Base-by-base conservation (phyloP, 2,329 filamentous ascomycete species). In the Xylaria sp. region DNA sequence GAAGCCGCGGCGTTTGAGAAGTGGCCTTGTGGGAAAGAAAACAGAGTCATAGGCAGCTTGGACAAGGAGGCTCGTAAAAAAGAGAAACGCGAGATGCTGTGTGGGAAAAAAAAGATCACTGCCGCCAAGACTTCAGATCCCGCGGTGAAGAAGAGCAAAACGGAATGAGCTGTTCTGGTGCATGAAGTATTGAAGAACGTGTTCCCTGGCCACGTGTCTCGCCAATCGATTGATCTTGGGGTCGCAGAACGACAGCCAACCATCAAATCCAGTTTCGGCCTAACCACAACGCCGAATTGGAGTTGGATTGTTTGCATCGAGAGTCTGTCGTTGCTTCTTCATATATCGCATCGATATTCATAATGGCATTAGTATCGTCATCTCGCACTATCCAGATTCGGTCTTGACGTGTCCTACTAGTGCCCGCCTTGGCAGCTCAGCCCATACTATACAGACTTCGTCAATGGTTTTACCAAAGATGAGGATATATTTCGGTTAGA, bases 1-100 rank as follows among this genome's bases (percentile, higher is more conserved):
- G 96, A 99, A 81, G 87, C 86, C 39, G 86, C 86, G 37, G 90
- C 90, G 60, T 82, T 87, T 72, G 84, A 86, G 62, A 88, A 86
- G 71, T 94, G 90, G 88, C 89, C 90, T 0, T 87, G 88, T 62
- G 85, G 84, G 31, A 82, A 84, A 48, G 86, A 88, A 75, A 83
- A 77, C 63, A 84, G 81, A 71, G 83, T 87, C 18, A 86, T 88
- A 67, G 87, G 86, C 39, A 85, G 81, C 62, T 72, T 88, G 31
- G 85, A 87, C 72, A 87, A 88, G 77, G 83, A 84, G 58, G 80
- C 84, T 3, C 84, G 87, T 20, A 88, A 88, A 73, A 84, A 86
- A 75, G 83, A 89, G 77, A 89, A 88, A 78, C 82, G 86, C 61
- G 85, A 88, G 69, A 77, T 84, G 74, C 79, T 87, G 46, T 80